A percentile compares a stretch with the other conserved stretches of the same genome.
Conservation (phyloP, 257 asterid genomes). For the Plantago ovata region DNA sequence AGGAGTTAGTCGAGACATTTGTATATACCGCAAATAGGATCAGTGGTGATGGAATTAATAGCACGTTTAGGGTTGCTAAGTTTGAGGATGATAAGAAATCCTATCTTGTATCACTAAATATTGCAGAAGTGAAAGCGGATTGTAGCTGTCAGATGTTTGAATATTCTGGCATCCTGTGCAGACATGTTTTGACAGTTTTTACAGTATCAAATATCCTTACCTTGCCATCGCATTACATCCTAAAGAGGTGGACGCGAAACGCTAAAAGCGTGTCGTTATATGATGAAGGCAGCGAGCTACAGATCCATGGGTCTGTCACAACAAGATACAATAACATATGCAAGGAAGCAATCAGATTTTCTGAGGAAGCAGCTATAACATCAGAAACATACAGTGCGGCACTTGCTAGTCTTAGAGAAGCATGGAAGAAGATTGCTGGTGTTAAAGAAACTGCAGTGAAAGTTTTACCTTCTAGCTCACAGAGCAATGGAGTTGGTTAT, state of each 20-base stretch:
- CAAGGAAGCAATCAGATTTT: conserved; percentile 74
- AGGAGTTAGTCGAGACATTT: conserved; percentile 91
- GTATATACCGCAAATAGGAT: conserved; percentile 86
- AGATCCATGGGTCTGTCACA: conserved; percentile 46
- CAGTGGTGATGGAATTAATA: conserved; percentile 56
- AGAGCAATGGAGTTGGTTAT: conserved; percentile 40
- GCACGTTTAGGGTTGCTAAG: conserved; percentile 86
- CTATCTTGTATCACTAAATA: conserved; percentile 56
- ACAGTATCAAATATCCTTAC: conserved; percentile 91
- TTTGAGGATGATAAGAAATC: conserved; percentile 75
- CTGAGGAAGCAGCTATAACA: conserved; percentile 78
- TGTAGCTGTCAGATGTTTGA: conserved; percentile 95
- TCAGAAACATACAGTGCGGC: conserved; percentile 63
- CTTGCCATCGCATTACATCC: conserved; percentile 72
- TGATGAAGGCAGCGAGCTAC: conserved; percentile 48
- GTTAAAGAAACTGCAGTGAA: conserved; percentile 60
- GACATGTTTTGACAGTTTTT: conserved; percentile 89
- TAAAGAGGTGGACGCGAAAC: conserved; percentile 89
- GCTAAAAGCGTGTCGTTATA: conserved; percentile 50
- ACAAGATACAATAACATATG: conserved; percentile 66
- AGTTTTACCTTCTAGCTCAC: conserved; percentile 52
- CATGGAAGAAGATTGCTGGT: conserved; percentile 55
- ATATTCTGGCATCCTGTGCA: conserved; percentile 77
- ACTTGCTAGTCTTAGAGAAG: conserved; percentile 63
- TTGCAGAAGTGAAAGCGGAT: conserved; percentile 61